Percentiles rank a stretch among this genome's conserved stretches.
Evolutionary conservation across 768 basidiomycete species (phyloP).

Genomic region (Rhizopogon rudus): DNA sequence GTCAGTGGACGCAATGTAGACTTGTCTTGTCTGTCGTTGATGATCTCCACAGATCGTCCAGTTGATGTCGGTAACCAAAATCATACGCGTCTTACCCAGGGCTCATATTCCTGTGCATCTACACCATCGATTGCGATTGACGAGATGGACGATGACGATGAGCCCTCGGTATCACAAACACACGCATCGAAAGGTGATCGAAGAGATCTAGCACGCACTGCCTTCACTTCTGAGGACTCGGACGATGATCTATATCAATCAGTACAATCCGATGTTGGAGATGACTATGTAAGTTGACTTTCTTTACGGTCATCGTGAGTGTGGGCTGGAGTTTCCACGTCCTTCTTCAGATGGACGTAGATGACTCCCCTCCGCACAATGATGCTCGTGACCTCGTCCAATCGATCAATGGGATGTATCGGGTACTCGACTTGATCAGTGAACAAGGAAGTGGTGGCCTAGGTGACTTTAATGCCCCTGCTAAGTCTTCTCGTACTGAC

Average conservation of each 20-base stretch:
- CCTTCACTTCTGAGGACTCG: not conserved
- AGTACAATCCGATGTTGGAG: not conserved
- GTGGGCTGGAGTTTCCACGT: not conserved
- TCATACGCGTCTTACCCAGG: not conserved
- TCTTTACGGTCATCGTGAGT: not conserved
- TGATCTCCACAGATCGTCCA: not conserved
- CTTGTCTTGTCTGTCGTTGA: not conserved
- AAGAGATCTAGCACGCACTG: not conserved
- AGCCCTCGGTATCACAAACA: not conserved
- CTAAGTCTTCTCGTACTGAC: not conserved
- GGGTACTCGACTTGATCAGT: constrained; percentile 48
- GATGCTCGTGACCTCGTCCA: constrained; percentile 17
- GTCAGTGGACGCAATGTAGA: not conserved
- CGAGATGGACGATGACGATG: constrained; percentile 1
- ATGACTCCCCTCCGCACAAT: not conserved
- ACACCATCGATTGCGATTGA: not conserved
- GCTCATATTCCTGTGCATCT: not conserved
- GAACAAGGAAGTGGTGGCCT: constrained; percentile 48
- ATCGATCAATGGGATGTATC: constrained; percentile 43
- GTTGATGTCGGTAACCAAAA: not conserved
- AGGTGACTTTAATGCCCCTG: constrained; percentile 27
- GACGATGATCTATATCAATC: not conserved
- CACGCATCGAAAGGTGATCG: not conserved
- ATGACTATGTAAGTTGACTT: not conserved
- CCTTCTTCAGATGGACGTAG: constrained; percentile 14